phyloP scores from a whole-genome alignment of 2,329 filamentous ascomycete species.

The Fusarium staphyleae region DNA sequence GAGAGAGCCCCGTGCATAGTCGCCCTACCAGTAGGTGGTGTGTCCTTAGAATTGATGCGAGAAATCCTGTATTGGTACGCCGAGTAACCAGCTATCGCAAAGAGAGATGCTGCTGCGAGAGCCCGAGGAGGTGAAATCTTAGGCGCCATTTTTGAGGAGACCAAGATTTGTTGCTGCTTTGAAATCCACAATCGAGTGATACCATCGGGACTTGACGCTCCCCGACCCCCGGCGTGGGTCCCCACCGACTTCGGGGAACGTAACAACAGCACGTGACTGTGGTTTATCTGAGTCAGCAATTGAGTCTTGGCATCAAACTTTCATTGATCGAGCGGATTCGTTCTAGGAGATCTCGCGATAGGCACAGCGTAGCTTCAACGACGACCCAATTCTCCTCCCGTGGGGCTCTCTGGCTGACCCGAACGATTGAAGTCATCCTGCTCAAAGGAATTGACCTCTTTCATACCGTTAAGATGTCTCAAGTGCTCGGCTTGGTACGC shows the following conservation, averaged over 20 bases:
- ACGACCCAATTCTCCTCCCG: constrained; percentile 12
- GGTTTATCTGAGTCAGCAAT: constrained; percentile 36
- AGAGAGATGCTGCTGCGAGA: constrained; percentile 42
- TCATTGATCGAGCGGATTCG: constrained; percentile 25
- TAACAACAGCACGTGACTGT: constrained; percentile 31
- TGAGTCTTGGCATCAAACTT: constrained; percentile 41
- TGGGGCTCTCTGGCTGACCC: constrained; percentile 17
- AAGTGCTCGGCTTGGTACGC: constrained; percentile 76
- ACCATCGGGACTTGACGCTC: constrained; percentile 33
- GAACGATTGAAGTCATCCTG: constrained; percentile 18
- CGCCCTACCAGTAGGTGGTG: constrained; percentile 35
- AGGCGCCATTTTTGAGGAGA: constrained; percentile 39
- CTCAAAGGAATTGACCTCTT: constrained; percentile 32
- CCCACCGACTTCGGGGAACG: constrained; percentile 34
- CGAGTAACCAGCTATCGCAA: constrained; percentile 41
- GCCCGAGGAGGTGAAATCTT: constrained; percentile 39
- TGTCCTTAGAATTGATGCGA: constrained; percentile 28
- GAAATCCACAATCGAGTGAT: constrained; percentile 43
- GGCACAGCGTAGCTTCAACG: constrained; percentile 30
- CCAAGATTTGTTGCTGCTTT: constrained; percentile 42
- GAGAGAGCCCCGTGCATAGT: constrained; percentile 24
- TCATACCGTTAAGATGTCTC: constrained; percentile 68
- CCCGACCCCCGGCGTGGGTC: constrained; percentile 25
- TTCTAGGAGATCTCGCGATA: constrained; percentile 30
- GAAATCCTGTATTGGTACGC: constrained; percentile 40